Evolutionary conservation across 805 yeast genomes (phyloP), one percentile per base, ranked within the genome.

Genomic region (Candida khao-thaluensis): DNA sequence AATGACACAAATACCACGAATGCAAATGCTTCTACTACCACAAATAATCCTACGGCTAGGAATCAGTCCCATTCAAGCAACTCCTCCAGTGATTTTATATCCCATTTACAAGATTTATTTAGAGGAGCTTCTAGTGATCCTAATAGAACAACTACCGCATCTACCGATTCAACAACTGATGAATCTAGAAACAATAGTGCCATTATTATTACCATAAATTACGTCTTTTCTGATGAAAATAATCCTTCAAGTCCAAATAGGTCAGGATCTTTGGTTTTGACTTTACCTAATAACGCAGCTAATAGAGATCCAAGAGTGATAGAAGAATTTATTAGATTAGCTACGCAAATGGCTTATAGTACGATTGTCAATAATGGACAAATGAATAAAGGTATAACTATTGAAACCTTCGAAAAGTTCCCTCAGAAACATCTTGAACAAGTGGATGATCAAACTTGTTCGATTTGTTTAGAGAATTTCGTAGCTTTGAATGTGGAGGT

Each of bases 321-420:
- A 22, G 81, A 77, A 51, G 78, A 76, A 24, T 68, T 83, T 39
- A 75, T 84, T 9, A 66, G 81, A 18, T 60, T 83, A 41, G 88
- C 89, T 2, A 81, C 90, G 0, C 78, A 79, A 17, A 71, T 83
- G 58, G 89, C 89, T 1, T 69, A 81, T 55, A 64, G 82, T 27
- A 78, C 86, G 11, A 75, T 82, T 25, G 69, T 77, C 3, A 71
- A 74, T 15, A 69, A 74, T 27, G 62, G 73, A 21, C 66, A 71
- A 41, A 69, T 67, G 40, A 65, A 71, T 14, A 66, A 71, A 25
- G 86, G 87, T 7, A 66, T 81, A 3, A 63, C 82, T 0, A 57
- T 67, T 16, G 74, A 74, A 17, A 66, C 64, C 22, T 82, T 83
- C 59, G 74, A 74, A 22, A 60, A 66, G 5, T 69, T 82, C 40